Percentiles rank a stretch among this genome's conserved stretches.
Conservation (phyloP, 768 basidiomycete genomes). For the Suillus subaureus region DNA sequence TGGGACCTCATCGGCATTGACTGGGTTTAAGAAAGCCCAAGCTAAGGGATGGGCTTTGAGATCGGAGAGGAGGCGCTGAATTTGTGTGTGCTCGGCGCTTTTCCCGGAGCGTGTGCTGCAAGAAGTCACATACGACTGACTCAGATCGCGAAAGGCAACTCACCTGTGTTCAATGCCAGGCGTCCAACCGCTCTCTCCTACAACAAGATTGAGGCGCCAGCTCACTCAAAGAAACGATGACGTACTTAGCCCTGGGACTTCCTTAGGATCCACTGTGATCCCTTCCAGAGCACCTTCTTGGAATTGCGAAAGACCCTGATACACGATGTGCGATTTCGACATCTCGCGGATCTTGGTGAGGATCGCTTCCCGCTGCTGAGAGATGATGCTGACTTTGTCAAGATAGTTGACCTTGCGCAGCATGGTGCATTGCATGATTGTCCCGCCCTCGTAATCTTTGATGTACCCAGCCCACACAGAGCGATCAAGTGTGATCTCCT, state of each 20-base stretch:
- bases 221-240: conserved; percentile 16
- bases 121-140: conserved; percentile 14
- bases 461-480: conserved; percentile 98
- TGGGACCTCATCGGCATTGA: conserved; percentile 73
- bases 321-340: conserved; percentile 84
- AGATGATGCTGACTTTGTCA: conserved; percentile 72
- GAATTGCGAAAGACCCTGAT: conserved; percentile 79
- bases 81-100: conserved; percentile 62
- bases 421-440: conserved; percentile 99
- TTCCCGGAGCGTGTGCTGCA: conserved; percentile 44
- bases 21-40: conserved; percentile 89
- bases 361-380: conserved; percentile 86
- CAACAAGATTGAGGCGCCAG: conserved; percentile 7
- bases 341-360: conserved; percentile 84
- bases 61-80: conserved; percentile 80
- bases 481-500: conserved; percentile 92
- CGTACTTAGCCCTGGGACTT: conserved; percentile 88
- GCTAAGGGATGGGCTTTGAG: conserved; percentile 75
- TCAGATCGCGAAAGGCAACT: conserved; percentile 26
- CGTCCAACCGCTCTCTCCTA: conserved; percentile 93
- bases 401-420: conserved; percentile 91
- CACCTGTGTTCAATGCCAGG: conserved; percentile 77
- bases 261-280: conserved; percentile 63
- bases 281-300: conserved; percentile 56
- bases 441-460: conserved; percentile 99